Conservation (phyloP, 306 rosid species). For the Castanospermum australe region DNA sequence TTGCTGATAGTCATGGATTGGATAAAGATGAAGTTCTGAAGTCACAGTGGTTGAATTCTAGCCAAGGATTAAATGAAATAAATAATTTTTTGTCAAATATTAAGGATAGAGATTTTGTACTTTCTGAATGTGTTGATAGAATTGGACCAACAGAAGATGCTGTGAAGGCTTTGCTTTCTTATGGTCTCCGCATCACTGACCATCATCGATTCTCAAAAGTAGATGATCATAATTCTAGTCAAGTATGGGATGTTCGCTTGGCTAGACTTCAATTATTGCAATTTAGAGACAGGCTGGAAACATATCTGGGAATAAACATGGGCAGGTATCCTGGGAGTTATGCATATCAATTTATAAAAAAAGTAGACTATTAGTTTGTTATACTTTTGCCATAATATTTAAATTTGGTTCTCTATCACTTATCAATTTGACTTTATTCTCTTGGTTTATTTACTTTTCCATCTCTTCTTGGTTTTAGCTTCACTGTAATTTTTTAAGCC, state of each 20-base stretch:
- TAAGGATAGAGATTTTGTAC: conserved; percentile 66
- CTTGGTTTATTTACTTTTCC: conserved; percentile 1
- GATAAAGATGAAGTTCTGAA: conserved; percentile 81
- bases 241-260: conserved; percentile 71
- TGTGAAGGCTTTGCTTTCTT: conserved; percentile 74
- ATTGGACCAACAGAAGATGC: conserved; percentile 86
- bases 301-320: conserved; percentile 95
- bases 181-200: conserved; percentile 77
- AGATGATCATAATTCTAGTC: conserved; percentile 43
- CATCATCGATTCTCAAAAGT: conserved; percentile 60
- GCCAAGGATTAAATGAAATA: conserved; percentile 72
- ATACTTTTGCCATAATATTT: neutral
- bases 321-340: conserved; percentile 70
- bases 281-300: conserved; percentile 86
- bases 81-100: conserved; percentile 57
- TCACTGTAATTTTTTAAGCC: neutral
- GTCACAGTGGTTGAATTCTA: conserved; percentile 94
- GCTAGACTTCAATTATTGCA: conserved; percentile 83
- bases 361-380: neutral
- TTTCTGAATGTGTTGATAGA: conserved; percentile 80
- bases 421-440: conserved; percentile 7
- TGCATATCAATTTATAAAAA: conserved; percentile 7
- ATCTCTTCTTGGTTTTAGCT: neutral
- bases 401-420: conserved; percentile 14
- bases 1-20: conserved; percentile 76